Conservation (phyloP, 805 yeast genomes). For the Candida tammaniensis region DNA sequence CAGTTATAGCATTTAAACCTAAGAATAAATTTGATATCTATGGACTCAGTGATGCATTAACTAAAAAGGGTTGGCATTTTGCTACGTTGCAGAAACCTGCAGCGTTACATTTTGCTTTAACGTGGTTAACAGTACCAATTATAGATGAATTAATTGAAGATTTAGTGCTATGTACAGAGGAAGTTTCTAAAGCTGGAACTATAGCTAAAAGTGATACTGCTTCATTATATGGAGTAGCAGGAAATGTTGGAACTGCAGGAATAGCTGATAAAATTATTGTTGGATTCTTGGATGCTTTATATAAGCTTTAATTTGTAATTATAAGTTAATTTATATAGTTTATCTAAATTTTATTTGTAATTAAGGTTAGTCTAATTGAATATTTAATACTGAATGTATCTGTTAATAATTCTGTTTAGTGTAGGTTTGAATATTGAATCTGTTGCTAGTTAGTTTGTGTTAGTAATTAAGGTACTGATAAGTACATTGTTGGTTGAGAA, state of each 20-base stretch:
- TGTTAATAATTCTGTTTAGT: no score
- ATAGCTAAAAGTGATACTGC: slow-evolving; percentile 60
- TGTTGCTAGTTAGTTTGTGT: no score
- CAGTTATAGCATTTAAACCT: slow-evolving; percentile 80
- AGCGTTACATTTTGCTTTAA: slow-evolving; percentile 87
- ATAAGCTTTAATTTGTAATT: no score
- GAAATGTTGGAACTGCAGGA: slow-evolving; percentile 79
- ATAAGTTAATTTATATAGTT: no score
- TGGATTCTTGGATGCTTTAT: slow-evolving; percentile 78
- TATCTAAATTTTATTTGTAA: no score
- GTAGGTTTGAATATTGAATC: no score
- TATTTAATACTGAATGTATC: no score
- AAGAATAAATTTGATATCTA: slow-evolving; percentile 56
- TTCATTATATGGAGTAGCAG: slow-evolving; percentile 93
- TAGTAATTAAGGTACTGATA: no score
- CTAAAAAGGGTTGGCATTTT: slow-evolving; percentile 82
- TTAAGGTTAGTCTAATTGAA: no score
- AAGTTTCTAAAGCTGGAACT: slow-evolving; percentile 23
- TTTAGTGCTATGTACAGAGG: slow-evolving; percentile 44
- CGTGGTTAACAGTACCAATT: slow-evolving; percentile 62
- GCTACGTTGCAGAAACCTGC: slow-evolving; percentile 85
- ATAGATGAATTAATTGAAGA: slow-evolving; percentile 58
- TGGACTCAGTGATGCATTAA: slow-evolving; percentile 69
- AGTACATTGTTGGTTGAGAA: no score
- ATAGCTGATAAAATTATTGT: slow-evolving; percentile 77